Evolutionary conservation across 1,284 basidiomycete genomes (phyloP).

Genomic region (Heterobasidion irregulare): DNA sequence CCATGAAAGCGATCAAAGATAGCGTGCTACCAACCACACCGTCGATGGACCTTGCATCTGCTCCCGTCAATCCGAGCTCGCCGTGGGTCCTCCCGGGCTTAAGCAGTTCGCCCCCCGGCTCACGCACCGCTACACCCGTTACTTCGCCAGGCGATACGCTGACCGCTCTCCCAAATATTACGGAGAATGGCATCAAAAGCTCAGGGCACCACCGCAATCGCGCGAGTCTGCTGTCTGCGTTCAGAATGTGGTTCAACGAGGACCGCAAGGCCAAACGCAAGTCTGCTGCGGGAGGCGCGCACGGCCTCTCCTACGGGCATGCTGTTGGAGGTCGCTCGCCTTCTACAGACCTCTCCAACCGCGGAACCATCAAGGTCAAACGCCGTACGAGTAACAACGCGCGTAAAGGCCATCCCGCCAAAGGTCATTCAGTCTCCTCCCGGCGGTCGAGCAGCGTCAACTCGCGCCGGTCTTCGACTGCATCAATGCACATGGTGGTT

Average conservation of each 20-base stretch:
- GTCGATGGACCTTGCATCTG: slow-evolving; percentile 30
- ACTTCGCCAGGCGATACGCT: slow-evolving; percentile 46
- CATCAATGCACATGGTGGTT: slow-evolving; percentile 51
- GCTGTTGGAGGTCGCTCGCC: slow-evolving; percentile 6
- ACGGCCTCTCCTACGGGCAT: slow-evolving; percentile 9
- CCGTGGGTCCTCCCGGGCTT: slow-evolving; percentile 63
- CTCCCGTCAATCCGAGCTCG: slow-evolving; percentile 40
- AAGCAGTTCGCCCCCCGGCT: slow-evolving; percentile 28
- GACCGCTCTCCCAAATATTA: slow-evolving; percentile 48
- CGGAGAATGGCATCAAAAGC: slow-evolving; percentile 24
- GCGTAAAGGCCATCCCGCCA: slow-evolving; percentile 39
- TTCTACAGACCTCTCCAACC: slow-evolving; percentile 14
- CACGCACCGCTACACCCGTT: slow-evolving; percentile 34
- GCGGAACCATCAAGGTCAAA: slow-evolving; percentile 40
- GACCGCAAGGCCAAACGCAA: slow-evolving; percentile 65
- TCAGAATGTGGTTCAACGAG: slow-evolving; percentile 75
- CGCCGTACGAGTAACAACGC: slow-evolving; percentile 31
- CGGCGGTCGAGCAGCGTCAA: slow-evolving; percentile 77
- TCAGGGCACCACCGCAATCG: slow-evolving; percentile 40
- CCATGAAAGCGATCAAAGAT: slow-evolving; percentile 46
- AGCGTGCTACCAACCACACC: slow-evolving; percentile 40
- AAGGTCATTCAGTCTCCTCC: slow-evolving; percentile 61
- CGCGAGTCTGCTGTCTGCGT: slow-evolving; percentile 63
- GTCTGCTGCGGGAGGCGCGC: slow-evolving; percentile 15
- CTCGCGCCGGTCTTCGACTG: slow-evolving; percentile 63